These are phyloP conservation scores for Rubia tinctorum DNA, from an alignment of 305 asterid species.

Conservation along the genomic window DNA sequence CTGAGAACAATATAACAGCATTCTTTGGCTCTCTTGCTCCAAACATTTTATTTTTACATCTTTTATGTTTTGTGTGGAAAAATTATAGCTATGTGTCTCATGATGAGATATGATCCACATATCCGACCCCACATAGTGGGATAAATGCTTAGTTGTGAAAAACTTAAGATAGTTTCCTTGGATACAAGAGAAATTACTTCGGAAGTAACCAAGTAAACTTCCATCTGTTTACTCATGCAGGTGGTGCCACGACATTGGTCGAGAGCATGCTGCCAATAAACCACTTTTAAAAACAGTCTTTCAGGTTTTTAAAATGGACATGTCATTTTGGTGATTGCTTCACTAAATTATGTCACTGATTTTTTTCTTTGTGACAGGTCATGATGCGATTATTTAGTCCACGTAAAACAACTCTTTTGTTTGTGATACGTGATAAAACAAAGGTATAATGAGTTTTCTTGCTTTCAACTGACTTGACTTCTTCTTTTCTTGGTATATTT, in stretches of 20 bases:
- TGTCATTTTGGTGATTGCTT: conserved; percentile 11
- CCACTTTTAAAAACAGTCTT: conserved; percentile 76
- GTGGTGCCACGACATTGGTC: conserved; percentile 83
- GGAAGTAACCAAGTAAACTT: neutral
- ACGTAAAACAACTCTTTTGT: conserved; percentile 67
- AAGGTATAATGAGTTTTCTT: conserved; percentile 39
- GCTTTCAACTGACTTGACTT: neutral
- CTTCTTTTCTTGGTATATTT: neutral
- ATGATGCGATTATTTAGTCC: conserved; percentile 75
- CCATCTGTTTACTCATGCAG: conserved; percentile 28
- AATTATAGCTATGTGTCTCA: neutral
- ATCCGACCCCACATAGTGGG: neutral
- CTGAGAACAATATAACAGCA: neutral
- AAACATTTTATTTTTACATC: neutral
- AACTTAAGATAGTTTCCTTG: neutral
- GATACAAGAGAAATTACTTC: neutral
- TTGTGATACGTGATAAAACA: conserved; percentile 77
- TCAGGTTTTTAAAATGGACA: conserved; percentile 43
- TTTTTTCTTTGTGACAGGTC: conserved; percentile 42
- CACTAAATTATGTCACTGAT: conserved; percentile 14
- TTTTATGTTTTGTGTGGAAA: neutral
- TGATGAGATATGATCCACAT: neutral
- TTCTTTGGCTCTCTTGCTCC: neutral
- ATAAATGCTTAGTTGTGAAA: neutral
- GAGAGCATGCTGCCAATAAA: conserved; percentile 75